These are phyloP conservation scores for Trametes versicolor DNA, from an alignment of 1,284 basidiomycete genomes.

Conservation along the genomic window DNA sequence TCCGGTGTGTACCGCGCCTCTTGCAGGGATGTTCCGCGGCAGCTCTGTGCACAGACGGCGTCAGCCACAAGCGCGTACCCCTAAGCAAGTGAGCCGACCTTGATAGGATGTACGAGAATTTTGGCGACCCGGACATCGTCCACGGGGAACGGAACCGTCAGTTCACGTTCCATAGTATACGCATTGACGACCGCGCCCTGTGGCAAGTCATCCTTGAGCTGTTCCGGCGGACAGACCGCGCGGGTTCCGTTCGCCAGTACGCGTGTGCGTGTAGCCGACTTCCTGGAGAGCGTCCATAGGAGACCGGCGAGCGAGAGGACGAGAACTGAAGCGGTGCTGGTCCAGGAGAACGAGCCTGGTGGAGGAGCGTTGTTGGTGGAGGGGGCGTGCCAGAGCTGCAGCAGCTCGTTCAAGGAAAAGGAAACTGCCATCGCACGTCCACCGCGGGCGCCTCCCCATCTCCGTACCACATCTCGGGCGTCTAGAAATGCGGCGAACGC, in stretches of 20 bases:
- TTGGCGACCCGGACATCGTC: conserved; percentile 62
- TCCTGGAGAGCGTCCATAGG: conserved; percentile 18
- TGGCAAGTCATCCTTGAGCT: conserved; percentile 25
- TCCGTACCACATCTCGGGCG: background rate
- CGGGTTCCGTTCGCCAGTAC: background rate
- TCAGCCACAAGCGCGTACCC: conserved; percentile 27
- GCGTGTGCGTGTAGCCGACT: background rate
- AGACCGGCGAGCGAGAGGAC: conserved; percentile 14
- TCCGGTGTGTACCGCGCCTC: conserved; percentile 63
- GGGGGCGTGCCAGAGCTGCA: conserved; percentile 16
- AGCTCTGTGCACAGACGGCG: conserved; percentile 54
- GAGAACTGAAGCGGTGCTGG: conserved; percentile 19
- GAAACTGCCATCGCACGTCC: conserved; percentile 24
- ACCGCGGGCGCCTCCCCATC: conserved; percentile 10
- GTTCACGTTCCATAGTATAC: conserved; percentile 23
- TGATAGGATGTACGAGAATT: conserved; percentile 75
- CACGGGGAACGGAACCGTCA: conserved; percentile 33
- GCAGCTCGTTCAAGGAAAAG: conserved; percentile 22
- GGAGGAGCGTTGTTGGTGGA: background rate
- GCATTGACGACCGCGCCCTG: conserved; percentile 20
- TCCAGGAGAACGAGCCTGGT: conserved; percentile 15
- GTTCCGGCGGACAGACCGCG: conserved; percentile 23
- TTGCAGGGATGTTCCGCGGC: conserved; percentile 68
- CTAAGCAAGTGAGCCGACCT: conserved; percentile 48
- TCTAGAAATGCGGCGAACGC: conserved; percentile 5